Evolutionary conservation across 208 protist species (phyloP).

Genomic region (Leptomonas seymouri): DNA sequence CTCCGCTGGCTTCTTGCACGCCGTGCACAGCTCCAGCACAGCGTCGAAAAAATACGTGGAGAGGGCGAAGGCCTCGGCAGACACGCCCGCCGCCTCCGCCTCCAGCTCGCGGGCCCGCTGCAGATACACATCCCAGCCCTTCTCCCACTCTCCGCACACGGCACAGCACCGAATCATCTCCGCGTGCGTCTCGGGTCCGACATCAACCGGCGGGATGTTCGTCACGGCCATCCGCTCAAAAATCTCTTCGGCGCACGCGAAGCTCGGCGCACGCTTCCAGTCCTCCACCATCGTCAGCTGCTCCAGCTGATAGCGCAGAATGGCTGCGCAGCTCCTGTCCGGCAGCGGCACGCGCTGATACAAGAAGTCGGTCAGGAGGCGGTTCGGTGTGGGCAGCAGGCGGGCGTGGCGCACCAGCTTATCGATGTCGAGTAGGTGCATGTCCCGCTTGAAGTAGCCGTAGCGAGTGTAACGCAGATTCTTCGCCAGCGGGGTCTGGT

Average conservation of each 20-base stretch:
- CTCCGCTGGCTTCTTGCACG: slow-evolving; percentile 51
- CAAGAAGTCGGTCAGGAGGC: slow-evolving; percentile 89
- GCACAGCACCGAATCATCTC: slow-evolving; percentile 93
- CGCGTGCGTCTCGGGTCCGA: slow-evolving; percentile 83
- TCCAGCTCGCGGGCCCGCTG: slow-evolving; percentile 81
- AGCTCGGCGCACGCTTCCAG: slow-evolving; percentile 53
- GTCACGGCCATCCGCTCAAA: slow-evolving; percentile 91
- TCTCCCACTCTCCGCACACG: slow-evolving; percentile 72
- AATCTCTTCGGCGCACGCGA: slow-evolving; percentile 80
- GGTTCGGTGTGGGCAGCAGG: slow-evolving; percentile 84
- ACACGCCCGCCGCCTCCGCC: slow-evolving; percentile 33
- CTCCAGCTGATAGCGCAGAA: slow-evolving; percentile 81
- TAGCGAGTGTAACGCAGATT: slow-evolving; percentile 92
- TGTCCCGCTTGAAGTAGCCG: slow-evolving; percentile 91
- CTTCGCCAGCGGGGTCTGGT: slow-evolving; percentile 79
- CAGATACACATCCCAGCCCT: slow-evolving; percentile 80
- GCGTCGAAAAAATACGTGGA: slow-evolving; percentile 86
- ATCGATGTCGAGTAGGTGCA: slow-evolving; percentile 91
- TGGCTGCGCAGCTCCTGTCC: slow-evolving; percentile 80
- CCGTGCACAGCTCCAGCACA: slow-evolving; percentile 78
- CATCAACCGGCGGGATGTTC: slow-evolving; percentile 89
- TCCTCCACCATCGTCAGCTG: slow-evolving; percentile 80
- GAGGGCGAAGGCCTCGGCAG: slow-evolving; percentile 50
- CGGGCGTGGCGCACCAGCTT: slow-evolving; percentile 91
- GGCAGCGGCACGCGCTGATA: slow-evolving; percentile 87